Conservation (phyloP, 1,284 basidiomycete species). For the Ceraceosorus guamensis region DNA sequence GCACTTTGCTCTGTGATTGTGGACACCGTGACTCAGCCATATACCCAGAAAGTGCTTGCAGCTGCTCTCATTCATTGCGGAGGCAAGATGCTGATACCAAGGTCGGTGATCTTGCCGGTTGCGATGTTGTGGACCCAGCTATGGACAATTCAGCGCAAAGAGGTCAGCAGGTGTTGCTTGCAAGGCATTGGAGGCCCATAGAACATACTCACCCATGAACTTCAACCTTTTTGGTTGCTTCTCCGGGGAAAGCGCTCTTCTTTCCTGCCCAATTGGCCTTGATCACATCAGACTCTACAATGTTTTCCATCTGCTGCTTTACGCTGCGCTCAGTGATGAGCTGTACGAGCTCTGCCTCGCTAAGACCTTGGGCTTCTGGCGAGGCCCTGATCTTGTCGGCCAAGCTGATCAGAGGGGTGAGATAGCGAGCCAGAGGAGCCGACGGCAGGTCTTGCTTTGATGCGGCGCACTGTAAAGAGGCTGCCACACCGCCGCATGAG, state of each 20-base stretch:
- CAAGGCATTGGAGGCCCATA: no score
- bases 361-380: constrained; percentile 12
- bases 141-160: no score
- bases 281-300: constrained; percentile 62
- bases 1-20: no score
- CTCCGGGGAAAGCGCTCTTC: constrained; percentile 4
- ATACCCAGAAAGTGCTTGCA: no score
- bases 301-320: constrained; percentile 64
- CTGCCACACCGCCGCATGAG: constrained; percentile 49
- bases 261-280: constrained; percentile 60
- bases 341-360: constrained; percentile 11
- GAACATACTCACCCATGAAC: constrained; percentile 34
- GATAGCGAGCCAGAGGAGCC: constrained; percentile 33
- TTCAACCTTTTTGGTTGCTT: constrained; percentile 19
- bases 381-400: constrained; percentile 23
- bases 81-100: no score
- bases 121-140: constrained; percentile 41
- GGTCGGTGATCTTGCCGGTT: constrained; percentile 29
- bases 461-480: constrained; percentile 38
- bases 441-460: constrained; percentile 15
- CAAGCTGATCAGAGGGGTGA: constrained; percentile 37
- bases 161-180: no score
- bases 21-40: no score
- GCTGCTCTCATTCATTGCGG: no score
- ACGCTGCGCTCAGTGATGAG: constrained; percentile 54